phyloP scores from a whole-genome alignment of 169 alveolate genomes.

The Babesia microti region DNA sequence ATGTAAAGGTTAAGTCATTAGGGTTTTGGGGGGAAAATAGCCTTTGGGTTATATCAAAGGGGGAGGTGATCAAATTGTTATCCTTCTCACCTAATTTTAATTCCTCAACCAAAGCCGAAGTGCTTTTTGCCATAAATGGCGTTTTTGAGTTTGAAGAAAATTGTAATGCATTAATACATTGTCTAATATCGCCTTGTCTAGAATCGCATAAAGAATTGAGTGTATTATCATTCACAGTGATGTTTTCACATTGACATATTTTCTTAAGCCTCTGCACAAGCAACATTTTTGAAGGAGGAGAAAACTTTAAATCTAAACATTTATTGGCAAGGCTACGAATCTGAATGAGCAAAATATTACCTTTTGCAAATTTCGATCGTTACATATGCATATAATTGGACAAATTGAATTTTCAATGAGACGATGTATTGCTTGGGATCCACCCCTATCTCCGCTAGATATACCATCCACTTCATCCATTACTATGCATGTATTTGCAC shows the following conservation, averaged over 20 bases:
- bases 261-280: slow-evolving; percentile 67
- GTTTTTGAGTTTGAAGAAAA: slow-evolving; percentile 58
- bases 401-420: slow-evolving; percentile 83
- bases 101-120: slow-evolving; percentile 50
- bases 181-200: slow-evolving; percentile 84
- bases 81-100: slow-evolving; percentile 64
- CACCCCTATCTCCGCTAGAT: slow-evolving; percentile 96
- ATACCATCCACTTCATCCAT: slow-evolving; percentile 99
- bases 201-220: slow-evolving; percentile 75
- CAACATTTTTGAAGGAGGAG: slow-evolving; percentile 69
- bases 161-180: slow-evolving; percentile 78
- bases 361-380: slow-evolving; percentile 81
- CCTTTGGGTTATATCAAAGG: slow-evolving; percentile 74
- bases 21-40: slow-evolving; percentile 61
- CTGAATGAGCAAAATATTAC: slow-evolving; percentile 5
- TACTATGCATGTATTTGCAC: slow-evolving; percentile 61
- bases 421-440: slow-evolving; percentile 84
- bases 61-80: slow-evolving; percentile 65
- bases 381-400: slow-evolving; percentile 94
- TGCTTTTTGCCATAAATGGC: slow-evolving; percentile 37
- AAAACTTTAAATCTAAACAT: slow-evolving; percentile 86
- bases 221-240: slow-evolving; percentile 69
- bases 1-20: slow-evolving; percentile 38
- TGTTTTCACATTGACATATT: slow-evolving; percentile 77
- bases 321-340: slow-evolving; percentile 75